Evolutionary conservation across 2,329 filamentous ascomycete species (phyloP), one percentile per base, ranked within the genome.

Genomic region (Huntiella moniliformis): DNA sequence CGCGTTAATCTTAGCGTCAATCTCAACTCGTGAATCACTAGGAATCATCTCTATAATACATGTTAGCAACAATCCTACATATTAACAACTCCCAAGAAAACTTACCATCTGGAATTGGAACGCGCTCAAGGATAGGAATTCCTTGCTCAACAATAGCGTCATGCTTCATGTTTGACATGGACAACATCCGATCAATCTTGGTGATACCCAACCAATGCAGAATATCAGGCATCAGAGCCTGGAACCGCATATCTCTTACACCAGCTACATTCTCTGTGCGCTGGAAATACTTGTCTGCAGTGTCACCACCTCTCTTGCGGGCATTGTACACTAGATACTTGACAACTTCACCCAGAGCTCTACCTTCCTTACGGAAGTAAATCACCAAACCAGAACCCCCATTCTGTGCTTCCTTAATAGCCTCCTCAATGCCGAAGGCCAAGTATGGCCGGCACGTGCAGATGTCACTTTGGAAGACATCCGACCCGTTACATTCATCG

Each of bases 231-330:
- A 96, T 96, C 46, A 98, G 69, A 22, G 88, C 88, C 67, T 96
- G 91, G 70, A 96, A 96, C 35, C 91, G 79, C 88, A 96, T 96
- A 55, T 77, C 81, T 61, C 94, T 93, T 53, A 96, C 88, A 51
- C 91, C 91, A 6, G 91, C 91, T 59, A 98, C 92, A 60, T 95
- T 94, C 63, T 95, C 88, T n/a, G 88, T 96, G 48, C 91, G 73
- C 63, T 88, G 81, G 67, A 96, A 96, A 65, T 96, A 96, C 61
- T 93, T 85, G 55, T 81, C 88, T 16, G 86, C 86, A 49, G 74
- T 74, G 62, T 87, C 82, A 52, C 76, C 73, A 52, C 81, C 81
- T 55, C 82, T 77, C 64, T 88, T 91, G 53, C 79, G 70, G 43
- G 82, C 82, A 58, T 88, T 91, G 67, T 88, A 80, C 40, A 79